Conservation (phyloP, 345 rosid genomes). For the Eucalyptus regnans region DNA sequence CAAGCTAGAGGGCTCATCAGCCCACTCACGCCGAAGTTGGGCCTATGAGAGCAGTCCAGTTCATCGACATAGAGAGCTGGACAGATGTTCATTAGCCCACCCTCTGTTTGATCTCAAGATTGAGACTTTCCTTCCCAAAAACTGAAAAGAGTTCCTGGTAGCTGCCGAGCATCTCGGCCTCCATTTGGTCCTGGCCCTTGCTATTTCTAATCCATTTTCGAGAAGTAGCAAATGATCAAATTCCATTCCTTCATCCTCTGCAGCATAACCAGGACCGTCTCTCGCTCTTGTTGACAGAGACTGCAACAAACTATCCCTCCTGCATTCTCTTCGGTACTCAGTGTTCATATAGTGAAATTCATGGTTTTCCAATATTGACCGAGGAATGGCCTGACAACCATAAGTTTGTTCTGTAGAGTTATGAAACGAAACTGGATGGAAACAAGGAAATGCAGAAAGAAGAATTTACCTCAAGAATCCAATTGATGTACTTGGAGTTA, state of each 20-base stretch:
- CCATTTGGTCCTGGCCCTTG: constrained; percentile 85
- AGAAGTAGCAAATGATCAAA: constrained; percentile 88
- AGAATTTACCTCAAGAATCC: constrained; percentile 80
- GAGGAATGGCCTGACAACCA: constrained; percentile 57
- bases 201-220: constrained; percentile 67
- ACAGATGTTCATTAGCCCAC: background rate
- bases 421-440: background rate
- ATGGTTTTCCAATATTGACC: constrained; percentile 61
- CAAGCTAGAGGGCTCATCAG: background rate
- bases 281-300: constrained; percentile 55
- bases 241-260: constrained; percentile 29
- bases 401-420: background rate
- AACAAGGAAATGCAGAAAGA: background rate
- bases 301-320: constrained; percentile 73
- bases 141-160: background rate
- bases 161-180: constrained; percentile 29
- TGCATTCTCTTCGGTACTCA: constrained; percentile 92
- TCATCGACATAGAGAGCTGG: background rate
- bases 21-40: background rate
- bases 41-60: background rate
- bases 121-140: background rate
- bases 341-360: constrained; percentile 57
- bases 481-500: constrained; percentile 83
- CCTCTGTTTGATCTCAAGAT: background rate
- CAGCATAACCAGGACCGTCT: constrained; percentile 14